A percentile compares a stretch with the other conserved stretches of the same genome.
phyloP scores from a whole-genome alignment of 352 stramenopile species.

The Phytophthora tentaculata region DNA sequence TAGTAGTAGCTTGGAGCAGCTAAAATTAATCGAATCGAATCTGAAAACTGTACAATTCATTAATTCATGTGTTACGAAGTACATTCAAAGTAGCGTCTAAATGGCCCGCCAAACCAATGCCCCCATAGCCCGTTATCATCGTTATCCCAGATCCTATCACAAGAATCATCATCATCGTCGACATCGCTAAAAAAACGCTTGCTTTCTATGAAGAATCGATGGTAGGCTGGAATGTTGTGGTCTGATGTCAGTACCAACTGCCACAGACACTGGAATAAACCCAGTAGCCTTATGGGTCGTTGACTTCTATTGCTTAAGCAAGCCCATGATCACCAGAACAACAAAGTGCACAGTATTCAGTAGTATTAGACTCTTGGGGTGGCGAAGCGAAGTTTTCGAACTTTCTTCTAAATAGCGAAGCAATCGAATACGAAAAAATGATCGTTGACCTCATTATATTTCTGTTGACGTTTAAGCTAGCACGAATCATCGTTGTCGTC shows the following conservation, averaged over 20 bases:
- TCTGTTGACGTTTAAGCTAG: neutral
- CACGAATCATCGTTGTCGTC: constrained; percentile 18
- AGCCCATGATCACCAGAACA: neutral
- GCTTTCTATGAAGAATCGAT: neutral
- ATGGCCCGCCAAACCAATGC: neutral
- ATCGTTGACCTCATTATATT: neutral
- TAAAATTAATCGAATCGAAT: no score
- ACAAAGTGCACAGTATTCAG: neutral
- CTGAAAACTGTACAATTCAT: no score
- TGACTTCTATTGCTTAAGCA: neutral
- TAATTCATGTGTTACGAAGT: no score
- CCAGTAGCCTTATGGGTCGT: neutral
- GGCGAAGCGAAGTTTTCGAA: neutral
- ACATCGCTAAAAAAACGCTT: neutral
- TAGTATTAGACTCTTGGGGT: neutral
- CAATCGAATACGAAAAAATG: neutral
- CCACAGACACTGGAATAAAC: neutral
- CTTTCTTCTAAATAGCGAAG: neutral
- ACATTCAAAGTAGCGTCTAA: neutral
- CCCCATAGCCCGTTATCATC: neutral
- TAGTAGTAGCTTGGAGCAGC: no score
- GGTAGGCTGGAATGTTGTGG: neutral
- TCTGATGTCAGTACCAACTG: neutral
- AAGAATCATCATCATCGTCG: neutral
- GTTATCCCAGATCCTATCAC: neutral